These are phyloP conservation scores for Physaria fendleri DNA, from an alignment of 345 rosid genomes.

Conservation along the genomic window DNA sequence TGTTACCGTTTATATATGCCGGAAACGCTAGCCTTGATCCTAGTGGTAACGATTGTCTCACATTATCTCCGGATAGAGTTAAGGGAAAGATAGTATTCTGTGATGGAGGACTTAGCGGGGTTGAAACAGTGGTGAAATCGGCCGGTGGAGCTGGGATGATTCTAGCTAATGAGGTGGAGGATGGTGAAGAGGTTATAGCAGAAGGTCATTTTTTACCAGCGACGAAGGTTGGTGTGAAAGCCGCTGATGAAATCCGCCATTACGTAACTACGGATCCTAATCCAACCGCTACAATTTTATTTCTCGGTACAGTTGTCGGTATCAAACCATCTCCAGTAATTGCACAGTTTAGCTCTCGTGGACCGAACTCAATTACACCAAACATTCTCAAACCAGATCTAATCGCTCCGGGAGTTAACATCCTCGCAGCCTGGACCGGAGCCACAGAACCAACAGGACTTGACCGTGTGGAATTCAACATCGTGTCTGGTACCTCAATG, in stretches of 20 bases:
- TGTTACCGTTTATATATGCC: constrained; percentile 55
- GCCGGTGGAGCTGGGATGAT: constrained; percentile 70
- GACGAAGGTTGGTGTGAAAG: constrained; percentile 56
- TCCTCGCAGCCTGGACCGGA: constrained; percentile 70
- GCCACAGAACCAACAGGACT: constrained; percentile 51
- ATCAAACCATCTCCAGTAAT: constrained; percentile 79
- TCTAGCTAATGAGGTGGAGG: constrained; percentile 47
- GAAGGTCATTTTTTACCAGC: constrained; percentile 82
- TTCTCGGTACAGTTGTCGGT: constrained; percentile 66
- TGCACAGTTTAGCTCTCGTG: constrained; percentile 90
- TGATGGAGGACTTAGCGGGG: constrained; percentile 49
- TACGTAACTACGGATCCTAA: constrained; percentile 43
- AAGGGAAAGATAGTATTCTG: constrained; percentile 63
- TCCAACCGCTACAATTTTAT: constrained; percentile 54
- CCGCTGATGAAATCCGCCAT: constrained; percentile 46
- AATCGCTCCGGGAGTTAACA: constrained; percentile 82
- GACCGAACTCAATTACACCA: constrained; percentile 64
- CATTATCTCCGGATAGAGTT: constrained; percentile 42
- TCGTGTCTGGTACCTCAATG: constrained; percentile 83
- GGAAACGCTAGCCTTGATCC: constrained; percentile 57
- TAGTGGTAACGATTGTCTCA: constrained; percentile 44
- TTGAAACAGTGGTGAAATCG: constrained; percentile 47
- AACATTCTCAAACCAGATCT: constrained; percentile 76
- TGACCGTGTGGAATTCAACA: constrained; percentile 53
- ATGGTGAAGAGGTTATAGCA: constrained; percentile 85